Evolutionary conservation across 176 grass and related monocot species (phyloP), one percentile per base, ranked within the genome.

Genomic region (Aegilops tauschii): DNA sequence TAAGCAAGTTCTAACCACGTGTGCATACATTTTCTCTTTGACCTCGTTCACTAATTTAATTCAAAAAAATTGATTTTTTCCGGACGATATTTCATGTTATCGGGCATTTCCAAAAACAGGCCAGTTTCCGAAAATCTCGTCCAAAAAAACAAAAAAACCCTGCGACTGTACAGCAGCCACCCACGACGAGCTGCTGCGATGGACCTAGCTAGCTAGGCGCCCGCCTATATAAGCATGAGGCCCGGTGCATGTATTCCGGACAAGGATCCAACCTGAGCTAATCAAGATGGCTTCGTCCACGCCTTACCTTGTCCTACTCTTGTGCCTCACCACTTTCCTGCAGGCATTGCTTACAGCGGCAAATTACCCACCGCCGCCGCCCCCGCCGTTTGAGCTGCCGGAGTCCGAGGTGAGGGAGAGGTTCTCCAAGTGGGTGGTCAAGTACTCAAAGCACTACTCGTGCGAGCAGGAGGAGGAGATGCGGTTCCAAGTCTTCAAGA

Each of bases 401-500:
- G 69, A 72, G 36, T 42, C 69, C 2, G 69, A 72, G 36, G 36
- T 72, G 70, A 84, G 82, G 54, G 23, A 18, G 25, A 76, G 29
- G 56, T 84, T 75, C 70, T 73, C 69, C 32, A 5, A 42, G 58
- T 84, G 68, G 68, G 31, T 76, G 82, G 18, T 28, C 69, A 75
- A 23, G 70, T 76, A 84, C 56, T 1, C 6, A 0, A 84, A 64
- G 82, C 54, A 11, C 36, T 89, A 89, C 80, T 12, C 65, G 65
- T 23, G 9, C 30, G 1, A 5, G 0, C 0, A 44, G 29, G 84
- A 90, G 84, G 4, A 32, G 65, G 47, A 73, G 65, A 30, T 30
- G 28, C 27, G 89, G 61, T 87, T 78, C 69, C 49, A 82, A 42
- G 28, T 83, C 27, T 90, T 76, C 29, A 59, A 69, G 45, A 6